These are phyloP conservation scores for Scedosporium boydii DNA, from an alignment of 2,329 filamentous ascomycete species.

Conservation along the genomic window DNA sequence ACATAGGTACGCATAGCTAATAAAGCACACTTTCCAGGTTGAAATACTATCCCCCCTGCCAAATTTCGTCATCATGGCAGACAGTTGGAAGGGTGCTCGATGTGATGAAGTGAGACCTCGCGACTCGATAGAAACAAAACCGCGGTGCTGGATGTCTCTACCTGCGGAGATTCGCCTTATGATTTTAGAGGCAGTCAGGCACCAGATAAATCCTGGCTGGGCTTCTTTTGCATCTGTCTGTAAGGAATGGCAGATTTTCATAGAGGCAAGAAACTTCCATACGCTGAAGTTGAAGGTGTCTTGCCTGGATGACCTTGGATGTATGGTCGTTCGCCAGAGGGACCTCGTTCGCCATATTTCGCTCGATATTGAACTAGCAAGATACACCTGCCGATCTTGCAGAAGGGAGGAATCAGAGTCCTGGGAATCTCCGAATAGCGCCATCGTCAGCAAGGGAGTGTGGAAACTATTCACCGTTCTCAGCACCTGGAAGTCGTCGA, in stretches of 20 bases:
- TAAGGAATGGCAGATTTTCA: background rate
- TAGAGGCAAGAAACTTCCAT: background rate
- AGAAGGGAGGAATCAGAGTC: background rate
- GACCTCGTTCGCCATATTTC: background rate
- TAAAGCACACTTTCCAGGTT: too few relatives aligned
- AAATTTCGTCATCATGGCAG: background rate
- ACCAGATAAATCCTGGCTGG: constrained; percentile 20
- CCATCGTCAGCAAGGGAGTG: background rate
- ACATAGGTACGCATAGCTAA: too few relatives aligned
- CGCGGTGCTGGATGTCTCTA: constrained; percentile 11
- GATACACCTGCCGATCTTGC: background rate
- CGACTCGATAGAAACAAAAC: too few relatives aligned
- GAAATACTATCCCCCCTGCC: background rate
- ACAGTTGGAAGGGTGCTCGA: background rate
- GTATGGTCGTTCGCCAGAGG: background rate
- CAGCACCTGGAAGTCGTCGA: constrained; percentile 10
- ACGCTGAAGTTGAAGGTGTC: background rate
- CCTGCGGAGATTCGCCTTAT: constrained; percentile 21
- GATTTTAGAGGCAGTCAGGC: constrained; percentile 18
- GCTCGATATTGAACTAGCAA: background rate
- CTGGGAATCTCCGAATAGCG: background rate
- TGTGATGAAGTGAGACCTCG: background rate
- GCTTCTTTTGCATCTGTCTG: constrained; percentile 16
- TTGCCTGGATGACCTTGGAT: background rate
- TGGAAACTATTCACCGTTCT: background rate